A percentile compares a stretch with the other conserved stretches of the same genome.
These are phyloP conservation scores for Rheum nobile DNA, from an alignment of 148 eudicot species.

Conservation along the genomic window DNA sequence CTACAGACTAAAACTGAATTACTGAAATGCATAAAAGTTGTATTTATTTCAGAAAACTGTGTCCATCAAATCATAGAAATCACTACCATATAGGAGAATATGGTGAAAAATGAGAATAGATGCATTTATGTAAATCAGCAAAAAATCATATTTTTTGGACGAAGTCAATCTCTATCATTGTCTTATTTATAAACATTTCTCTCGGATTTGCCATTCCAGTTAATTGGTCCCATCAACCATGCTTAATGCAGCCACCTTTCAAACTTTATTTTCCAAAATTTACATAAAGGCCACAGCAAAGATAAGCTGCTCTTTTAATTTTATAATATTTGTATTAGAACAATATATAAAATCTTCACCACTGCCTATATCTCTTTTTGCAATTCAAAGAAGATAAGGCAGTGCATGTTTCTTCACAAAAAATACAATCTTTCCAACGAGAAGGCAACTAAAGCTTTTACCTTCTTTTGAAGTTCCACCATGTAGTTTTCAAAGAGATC, in stretches of 20 bases:
- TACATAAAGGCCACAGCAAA: not conserved
- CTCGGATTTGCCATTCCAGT: not conserved
- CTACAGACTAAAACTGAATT: not conserved
- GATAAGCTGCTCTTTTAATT: not conserved
- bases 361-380: not conserved
- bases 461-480: slow-evolving; percentile 91
- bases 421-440: not conserved
- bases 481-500: slow-evolving; percentile 80
- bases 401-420: not conserved
- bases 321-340: not conserved
- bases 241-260: not conserved
- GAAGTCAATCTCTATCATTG: not conserved
- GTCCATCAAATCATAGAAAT: no score
- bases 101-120: not conserved
- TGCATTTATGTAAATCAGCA: not conserved
- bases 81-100: no score
- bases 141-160: not conserved
- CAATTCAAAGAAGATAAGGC: not conserved
- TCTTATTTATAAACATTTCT: not conserved
- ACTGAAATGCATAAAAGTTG: not conserved
- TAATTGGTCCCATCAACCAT: not conserved
- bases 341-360: not conserved
- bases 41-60: not conserved
- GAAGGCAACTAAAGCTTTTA: slow-evolving; percentile 9
- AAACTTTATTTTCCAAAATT: not conserved